phyloP scores from a whole-genome alignment of 2,329 filamentous ascomycete species.

The Cladophialophora chaetospira region DNA sequence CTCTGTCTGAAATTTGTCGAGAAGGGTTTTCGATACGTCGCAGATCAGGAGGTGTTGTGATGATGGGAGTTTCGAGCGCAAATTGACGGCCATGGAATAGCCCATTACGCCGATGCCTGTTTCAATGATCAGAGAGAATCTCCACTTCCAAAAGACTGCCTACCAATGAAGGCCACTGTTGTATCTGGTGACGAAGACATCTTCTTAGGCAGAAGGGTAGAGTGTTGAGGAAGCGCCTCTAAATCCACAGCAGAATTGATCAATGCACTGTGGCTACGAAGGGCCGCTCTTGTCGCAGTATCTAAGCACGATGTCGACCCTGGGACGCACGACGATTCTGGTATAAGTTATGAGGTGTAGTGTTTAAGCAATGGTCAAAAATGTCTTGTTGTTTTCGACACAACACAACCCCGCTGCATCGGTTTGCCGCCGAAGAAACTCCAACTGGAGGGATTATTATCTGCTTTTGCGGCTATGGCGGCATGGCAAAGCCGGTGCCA shows the following conservation, averaged over 20 bases:
- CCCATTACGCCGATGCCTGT: constrained; percentile 46
- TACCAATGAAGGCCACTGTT: constrained; percentile 33
- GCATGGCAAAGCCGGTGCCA: not conserved
- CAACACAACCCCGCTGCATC: not conserved
- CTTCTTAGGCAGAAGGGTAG: not conserved
- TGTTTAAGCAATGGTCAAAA: too few species aligned
- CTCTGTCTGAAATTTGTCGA: constrained; percentile 43
- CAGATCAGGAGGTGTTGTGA: constrained; percentile 41
- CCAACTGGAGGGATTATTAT: constrained; percentile 1
- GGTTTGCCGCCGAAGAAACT: constrained; percentile 1
- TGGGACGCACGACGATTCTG: too few species aligned
- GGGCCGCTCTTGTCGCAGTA: not conserved
- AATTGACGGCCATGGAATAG: constrained; percentile 46
- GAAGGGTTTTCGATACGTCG: constrained; percentile 42
- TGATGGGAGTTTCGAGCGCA: constrained; percentile 40
- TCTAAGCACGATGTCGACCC: not conserved
- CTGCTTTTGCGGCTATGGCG: not conserved
- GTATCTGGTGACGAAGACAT: constrained; percentile 19
- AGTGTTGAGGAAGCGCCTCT: too few species aligned
- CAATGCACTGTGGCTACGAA: not conserved
- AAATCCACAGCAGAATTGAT: too few species aligned
- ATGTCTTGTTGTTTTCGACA: too few species aligned
- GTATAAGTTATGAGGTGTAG: too few species aligned
- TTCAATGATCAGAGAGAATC: not conserved
- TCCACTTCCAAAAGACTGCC: not conserved